phyloP scores from a whole-genome alignment of 305 asterid genomes.

The Vinca major region DNA sequence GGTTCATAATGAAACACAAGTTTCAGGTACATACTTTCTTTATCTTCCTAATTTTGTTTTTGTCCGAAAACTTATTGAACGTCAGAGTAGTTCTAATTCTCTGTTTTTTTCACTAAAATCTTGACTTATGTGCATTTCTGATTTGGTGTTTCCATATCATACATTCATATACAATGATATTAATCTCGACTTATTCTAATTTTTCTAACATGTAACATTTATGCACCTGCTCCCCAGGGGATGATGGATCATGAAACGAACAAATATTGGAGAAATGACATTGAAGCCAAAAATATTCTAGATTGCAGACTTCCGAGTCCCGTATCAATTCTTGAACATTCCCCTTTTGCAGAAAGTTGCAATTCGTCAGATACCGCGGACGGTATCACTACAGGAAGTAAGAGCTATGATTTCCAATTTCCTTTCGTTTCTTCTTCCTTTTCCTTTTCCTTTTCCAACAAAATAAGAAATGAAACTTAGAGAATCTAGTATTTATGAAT shows the following conservation, averaged over 20 bases:
- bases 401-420: constrained; percentile 6
- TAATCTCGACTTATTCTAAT: background rate
- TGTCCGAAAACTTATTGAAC: too few species aligned
- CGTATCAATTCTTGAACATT: constrained; percentile 62
- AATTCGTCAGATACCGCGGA: constrained; percentile 56
- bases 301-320: constrained; percentile 65
- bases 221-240: constrained; percentile 21
- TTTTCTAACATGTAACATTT: background rate
- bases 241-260: constrained; percentile 25
- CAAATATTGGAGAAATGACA: constrained; percentile 22
- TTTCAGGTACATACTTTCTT: constrained; percentile 30
- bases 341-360: constrained; percentile 49
- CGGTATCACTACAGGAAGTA: constrained; percentile 50
- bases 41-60: background rate
- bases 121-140: background rate
- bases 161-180: background rate
- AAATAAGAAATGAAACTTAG: background rate
- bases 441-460: background rate
- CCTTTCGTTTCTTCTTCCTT: constrained; percentile 2
- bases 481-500: constrained; percentile 5
- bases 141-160: background rate
- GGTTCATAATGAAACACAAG: constrained; percentile 9
- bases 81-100: too few species aligned
- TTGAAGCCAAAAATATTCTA: constrained; percentile 28
- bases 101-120: too few species aligned